phyloP scores from a whole-genome alignment of 1,284 basidiomycete genomes.

The Gomphus bonarii region DNA sequence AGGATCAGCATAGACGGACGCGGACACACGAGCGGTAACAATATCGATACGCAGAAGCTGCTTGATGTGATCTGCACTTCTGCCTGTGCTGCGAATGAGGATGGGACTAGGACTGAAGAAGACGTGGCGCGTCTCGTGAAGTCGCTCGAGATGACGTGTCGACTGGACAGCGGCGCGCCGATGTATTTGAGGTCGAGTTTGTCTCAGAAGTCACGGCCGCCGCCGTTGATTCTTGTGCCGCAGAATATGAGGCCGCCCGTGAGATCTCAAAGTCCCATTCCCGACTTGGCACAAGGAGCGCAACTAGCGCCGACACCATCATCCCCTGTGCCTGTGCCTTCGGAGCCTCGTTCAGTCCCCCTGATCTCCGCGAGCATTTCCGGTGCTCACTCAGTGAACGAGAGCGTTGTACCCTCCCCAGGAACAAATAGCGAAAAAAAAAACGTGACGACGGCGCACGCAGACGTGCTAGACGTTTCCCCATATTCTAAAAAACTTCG shows the following conservation, averaged over 20 bases:
- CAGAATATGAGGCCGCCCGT: not conserved
- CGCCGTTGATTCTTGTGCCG: not conserved
- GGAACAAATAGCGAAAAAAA: too few relatives aligned
- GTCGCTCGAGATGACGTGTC: constrained; percentile 1
- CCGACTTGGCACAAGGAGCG: too few relatives aligned
- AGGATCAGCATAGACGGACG: not conserved
- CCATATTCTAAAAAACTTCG: not conserved
- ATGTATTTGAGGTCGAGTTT: not conserved
- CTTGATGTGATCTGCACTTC: not conserved
- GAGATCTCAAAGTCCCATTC: not conserved
- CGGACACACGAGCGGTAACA: too few relatives aligned
- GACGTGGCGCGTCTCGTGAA: constrained; percentile 1
- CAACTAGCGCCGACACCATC: too few relatives aligned
- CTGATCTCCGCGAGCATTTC: too few relatives aligned
- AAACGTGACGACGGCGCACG: not conserved
- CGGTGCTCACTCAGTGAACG: not conserved
- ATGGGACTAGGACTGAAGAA: not conserved
- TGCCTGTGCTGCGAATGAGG: too few relatives aligned
- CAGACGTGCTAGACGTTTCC: not conserved
- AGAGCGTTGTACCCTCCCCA: not conserved
- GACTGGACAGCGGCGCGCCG: not conserved
- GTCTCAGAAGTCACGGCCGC: not conserved
- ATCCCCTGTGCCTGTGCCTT: not conserved
- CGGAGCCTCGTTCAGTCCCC: not conserved
- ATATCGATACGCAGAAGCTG: not conserved